Conservation (phyloP, 768 basidiomycete genomes). For the Rhodosporidiobolus odoratus region DNA sequence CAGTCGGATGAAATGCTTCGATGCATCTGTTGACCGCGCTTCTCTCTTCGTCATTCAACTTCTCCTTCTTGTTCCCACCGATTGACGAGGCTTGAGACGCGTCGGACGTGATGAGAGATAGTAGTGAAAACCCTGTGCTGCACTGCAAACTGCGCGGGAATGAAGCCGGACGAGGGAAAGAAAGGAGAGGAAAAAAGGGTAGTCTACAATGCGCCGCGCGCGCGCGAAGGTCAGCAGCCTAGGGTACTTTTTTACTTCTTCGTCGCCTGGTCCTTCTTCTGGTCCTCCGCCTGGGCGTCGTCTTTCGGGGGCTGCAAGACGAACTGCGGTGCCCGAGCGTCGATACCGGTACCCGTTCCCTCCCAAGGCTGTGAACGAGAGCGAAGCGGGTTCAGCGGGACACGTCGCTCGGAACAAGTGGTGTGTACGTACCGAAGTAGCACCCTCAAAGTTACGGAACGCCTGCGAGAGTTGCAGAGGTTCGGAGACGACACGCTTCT, state of each 20-base stretch:
- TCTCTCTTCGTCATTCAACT: too few species aligned
- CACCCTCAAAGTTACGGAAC: slow-evolving; percentile 87
- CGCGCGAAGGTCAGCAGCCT: neutral
- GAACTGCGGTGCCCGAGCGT: slow-evolving; percentile 62
- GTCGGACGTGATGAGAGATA: too few species aligned
- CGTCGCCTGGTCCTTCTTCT: slow-evolving; percentile 43
- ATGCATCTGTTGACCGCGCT: too few species aligned
- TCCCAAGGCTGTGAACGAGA: slow-evolving; percentile 75
- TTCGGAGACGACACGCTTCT: slow-evolving; percentile 52
- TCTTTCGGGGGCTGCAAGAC: slow-evolving; percentile 74
- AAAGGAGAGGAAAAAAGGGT: neutral
- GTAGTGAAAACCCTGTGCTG: too few species aligned
- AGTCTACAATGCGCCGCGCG: neutral
- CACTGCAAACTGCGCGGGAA: neutral
- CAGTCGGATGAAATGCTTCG: too few species aligned
- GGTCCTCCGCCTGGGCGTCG: slow-evolving; percentile 52
- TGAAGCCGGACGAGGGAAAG: neutral
- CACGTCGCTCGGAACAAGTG: too few species aligned
- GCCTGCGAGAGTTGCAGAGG: slow-evolving; percentile 96
- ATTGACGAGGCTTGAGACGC: too few species aligned
- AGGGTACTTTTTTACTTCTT: slow-evolving; percentile 43
- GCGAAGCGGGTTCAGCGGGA: slow-evolving; percentile 45
- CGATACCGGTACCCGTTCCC: slow-evolving; percentile 68
- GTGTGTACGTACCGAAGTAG: slow-evolving; percentile 33
- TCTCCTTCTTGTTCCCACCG: too few species aligned